Conservation (phyloP, 768 basidiomycete species). For the Cubamyces sp. region DNA sequence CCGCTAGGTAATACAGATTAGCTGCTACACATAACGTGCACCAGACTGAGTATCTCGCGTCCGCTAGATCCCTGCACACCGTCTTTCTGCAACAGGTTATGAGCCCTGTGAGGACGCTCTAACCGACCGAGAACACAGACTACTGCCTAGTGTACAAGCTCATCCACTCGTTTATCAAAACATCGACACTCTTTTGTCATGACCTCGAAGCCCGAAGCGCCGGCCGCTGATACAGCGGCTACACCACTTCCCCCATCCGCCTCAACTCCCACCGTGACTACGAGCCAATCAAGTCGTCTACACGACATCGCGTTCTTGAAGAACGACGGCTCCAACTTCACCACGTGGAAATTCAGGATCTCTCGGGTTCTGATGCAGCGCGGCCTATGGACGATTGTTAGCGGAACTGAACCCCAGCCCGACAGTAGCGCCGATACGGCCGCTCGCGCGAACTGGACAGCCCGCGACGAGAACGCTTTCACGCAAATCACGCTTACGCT, state of each 20-base stretch:
- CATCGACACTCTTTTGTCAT: background rate
- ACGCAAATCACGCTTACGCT: conserved; percentile 33
- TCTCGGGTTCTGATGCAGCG: background rate
- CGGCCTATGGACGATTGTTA: background rate
- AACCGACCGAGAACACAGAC: conserved; percentile 8
- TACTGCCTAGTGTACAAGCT: background rate
- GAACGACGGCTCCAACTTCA: conserved; percentile 2
- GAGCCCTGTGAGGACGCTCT: conserved; percentile 11
- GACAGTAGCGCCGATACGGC: background rate
- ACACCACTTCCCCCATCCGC: background rate
- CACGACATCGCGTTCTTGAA: conserved; percentile 3
- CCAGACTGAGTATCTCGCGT: too few relatives aligned
- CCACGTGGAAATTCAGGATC: conserved; percentile 6
- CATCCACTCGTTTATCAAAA: background rate
- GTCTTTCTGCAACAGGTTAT: conserved; percentile 7
- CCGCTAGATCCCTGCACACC: too few relatives aligned
- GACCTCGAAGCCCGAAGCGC: background rate
- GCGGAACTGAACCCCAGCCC: background rate
- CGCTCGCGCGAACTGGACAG: background rate
- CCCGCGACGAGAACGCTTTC: conserved; percentile 24
- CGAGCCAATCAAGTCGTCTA: background rate
- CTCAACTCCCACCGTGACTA: background rate
- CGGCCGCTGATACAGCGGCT: background rate
- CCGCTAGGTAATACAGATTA: too few relatives aligned
- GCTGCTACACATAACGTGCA: too few relatives aligned